These are phyloP conservation scores for Xylaria scruposa DNA, from an alignment of 495 filamentous ascomycete species.

Conservation along the genomic window DNA sequence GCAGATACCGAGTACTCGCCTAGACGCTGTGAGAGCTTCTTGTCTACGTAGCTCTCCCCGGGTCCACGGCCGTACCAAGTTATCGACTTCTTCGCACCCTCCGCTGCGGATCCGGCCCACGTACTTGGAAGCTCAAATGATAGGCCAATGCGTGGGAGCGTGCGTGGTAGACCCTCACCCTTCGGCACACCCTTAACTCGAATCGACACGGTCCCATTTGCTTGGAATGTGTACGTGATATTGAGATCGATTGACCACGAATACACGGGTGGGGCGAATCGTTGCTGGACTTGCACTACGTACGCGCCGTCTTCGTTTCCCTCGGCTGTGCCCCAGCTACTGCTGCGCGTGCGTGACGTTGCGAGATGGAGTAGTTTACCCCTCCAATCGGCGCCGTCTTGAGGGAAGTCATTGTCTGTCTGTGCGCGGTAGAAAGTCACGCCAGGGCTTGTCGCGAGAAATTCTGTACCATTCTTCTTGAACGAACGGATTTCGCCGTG, in stretches of 20 bases:
- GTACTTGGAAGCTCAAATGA: constrained; percentile 48
- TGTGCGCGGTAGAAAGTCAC: constrained; percentile 53
- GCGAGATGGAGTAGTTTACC: constrained; percentile 43
- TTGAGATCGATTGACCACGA: constrained; percentile 62
- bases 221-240: constrained; percentile 55
- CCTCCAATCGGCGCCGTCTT: constrained; percentile 50
- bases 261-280: constrained; percentile 59
- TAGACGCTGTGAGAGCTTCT: constrained; percentile 59
- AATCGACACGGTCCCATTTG: constrained; percentile 51
- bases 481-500: constrained; percentile 33
- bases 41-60: constrained; percentile 68
- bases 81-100: constrained; percentile 41
- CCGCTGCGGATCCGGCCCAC: constrained; percentile 38
- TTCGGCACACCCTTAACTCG: constrained; percentile 47
- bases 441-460: constrained; percentile 31
- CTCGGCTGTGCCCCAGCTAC: constrained; percentile 37
- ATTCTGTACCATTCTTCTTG: constrained; percentile 34
- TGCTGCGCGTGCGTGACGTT: constrained; percentile 38
- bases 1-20: constrained; percentile 53
- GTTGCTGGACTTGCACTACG: constrained; percentile 47
- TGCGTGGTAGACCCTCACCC: constrained; percentile 52
- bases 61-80: constrained; percentile 69
- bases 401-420: constrained; percentile 65
- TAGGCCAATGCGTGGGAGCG: constrained; percentile 64
- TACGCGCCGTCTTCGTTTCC: constrained; percentile 35